Conservation (phyloP, 805 yeast species). For the Saturnispora sekii region DNA sequence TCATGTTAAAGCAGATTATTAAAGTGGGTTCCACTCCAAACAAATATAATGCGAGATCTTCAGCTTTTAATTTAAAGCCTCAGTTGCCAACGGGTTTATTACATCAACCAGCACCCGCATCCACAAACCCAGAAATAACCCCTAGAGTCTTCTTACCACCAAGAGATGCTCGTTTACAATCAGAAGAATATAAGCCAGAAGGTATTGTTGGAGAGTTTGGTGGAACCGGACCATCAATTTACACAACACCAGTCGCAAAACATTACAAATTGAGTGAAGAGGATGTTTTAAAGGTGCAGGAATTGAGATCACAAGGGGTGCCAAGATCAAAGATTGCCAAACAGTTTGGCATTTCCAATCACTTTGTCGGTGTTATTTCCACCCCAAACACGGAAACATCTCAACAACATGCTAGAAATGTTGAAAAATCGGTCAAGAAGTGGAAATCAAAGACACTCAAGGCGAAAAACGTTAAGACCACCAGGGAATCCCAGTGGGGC, state of each 20-base stretch:
- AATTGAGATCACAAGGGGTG: slow-evolving; percentile 22
- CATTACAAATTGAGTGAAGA: slow-evolving; percentile 20
- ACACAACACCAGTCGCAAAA: slow-evolving; percentile 17
- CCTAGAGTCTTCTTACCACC: slow-evolving; percentile 29
- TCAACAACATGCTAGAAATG: slow-evolving; percentile 14
- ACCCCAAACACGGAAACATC: slow-evolving; percentile 16
- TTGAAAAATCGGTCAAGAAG: slow-evolving; percentile 17
- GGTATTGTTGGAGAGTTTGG: slow-evolving; percentile 6
- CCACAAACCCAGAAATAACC: slow-evolving; percentile 24
- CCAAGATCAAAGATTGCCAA: slow-evolving; percentile 24
- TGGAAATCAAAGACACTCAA: slow-evolving; percentile 20
- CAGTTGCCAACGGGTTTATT: slow-evolving; percentile 26
- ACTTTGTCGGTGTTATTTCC: slow-evolving; percentile 26
- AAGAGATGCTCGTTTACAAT: slow-evolving; percentile 22
- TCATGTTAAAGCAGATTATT: neutral
- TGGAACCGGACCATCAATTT: slow-evolving; percentile 23
- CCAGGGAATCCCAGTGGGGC: slow-evolving; percentile 19
- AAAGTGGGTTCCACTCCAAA: slow-evolving; percentile 28
- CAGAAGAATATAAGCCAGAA: slow-evolving; percentile 23
- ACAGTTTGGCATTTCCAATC: slow-evolving; percentile 23
- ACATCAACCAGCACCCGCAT: slow-evolving; percentile 30
- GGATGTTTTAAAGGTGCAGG: slow-evolving; percentile 23
- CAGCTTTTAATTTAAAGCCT: slow-evolving; percentile 29
- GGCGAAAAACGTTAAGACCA: slow-evolving; percentile 19
- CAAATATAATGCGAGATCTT: slow-evolving; percentile 28